Evolutionary conservation across 1,139 yeast species (phyloP), one percentile per base, ranked within the genome.

Genomic region (Taphrina sp.): DNA sequence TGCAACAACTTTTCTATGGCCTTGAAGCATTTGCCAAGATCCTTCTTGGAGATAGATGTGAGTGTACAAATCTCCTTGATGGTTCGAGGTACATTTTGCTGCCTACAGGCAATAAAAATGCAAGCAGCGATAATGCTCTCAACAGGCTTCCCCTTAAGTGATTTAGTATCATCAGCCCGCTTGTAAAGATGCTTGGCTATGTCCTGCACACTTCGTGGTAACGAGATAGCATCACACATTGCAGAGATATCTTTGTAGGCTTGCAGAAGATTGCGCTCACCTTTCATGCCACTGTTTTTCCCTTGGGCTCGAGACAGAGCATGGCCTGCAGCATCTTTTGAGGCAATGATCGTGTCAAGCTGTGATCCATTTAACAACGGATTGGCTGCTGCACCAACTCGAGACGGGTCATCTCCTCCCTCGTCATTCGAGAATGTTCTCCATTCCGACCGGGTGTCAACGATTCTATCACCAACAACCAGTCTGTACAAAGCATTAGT

Each of bases 331-430:
- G 86, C 89, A 45, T 85, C 85, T 29, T 84, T 88, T 60, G 83
- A 82, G 20, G 96, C 87, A 60, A 92, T 94, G 76, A 90, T 82
- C 3, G 98, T 92, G 19, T 95, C 89, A 59, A 92, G 81, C 70
- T 89, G 95, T 65, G 86, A 94, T 23, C 95, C 86, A 66, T 90
- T 97, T 64, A 94, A 75, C 60, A 90, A 73, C 12, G 97, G 96
- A 68, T 90, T 90, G n/a, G 94, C 85, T 2, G 97, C 97, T 67
- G 90, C 97, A 70, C 98, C 98, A 62, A 92, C 98, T 85, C 98
- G 97, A 64, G 95, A 84, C 2, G 98, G 98, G 69, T 92, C 98
- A 68, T 89, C 97, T 64, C 95, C 95, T 63, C 92, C 94, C 69
- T 92, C 98, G 69, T 92, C 98, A 69, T 92, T 92, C 46, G 75